These are phyloP conservation scores for Aspergillus puulaauensis DNA, from an alignment of 2,329 filamentous ascomycete species.

Conservation along the genomic window DNA sequence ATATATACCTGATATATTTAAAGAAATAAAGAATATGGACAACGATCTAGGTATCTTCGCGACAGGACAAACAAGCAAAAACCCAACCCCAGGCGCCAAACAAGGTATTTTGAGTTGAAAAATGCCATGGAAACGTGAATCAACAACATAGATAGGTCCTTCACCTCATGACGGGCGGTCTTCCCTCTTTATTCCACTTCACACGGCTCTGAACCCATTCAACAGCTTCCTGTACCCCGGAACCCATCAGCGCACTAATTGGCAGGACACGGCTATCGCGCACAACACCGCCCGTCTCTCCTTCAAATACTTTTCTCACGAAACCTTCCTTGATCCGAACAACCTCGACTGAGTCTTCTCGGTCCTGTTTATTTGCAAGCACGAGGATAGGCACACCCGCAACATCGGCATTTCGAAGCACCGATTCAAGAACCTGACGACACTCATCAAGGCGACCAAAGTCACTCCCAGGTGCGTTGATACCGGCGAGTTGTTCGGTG, in stretches of 20 bases:
- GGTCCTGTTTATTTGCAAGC: constrained; percentile 94
- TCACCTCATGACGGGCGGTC: constrained; percentile 91
- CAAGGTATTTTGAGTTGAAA: background rate
- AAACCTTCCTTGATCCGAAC: constrained; percentile 96
- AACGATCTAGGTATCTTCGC: constrained; percentile 16
- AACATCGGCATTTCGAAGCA: constrained; percentile 81
- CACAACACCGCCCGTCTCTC: constrained; percentile 81
- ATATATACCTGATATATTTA: background rate
- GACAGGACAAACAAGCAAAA: constrained; percentile 1
- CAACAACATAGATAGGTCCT: background rate
- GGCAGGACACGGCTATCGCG: constrained; percentile 89
- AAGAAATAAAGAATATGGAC: background rate
- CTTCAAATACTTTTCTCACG: constrained; percentile 93
- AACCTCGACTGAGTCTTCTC: constrained; percentile 96
- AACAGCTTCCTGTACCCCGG: constrained; percentile 90
- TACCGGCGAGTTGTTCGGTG: constrained; percentile 34
- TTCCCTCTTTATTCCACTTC: constrained; percentile 92
- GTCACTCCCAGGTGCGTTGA: constrained; percentile 36
- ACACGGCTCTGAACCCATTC: constrained; percentile 92
- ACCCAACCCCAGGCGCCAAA: constrained; percentile 9
- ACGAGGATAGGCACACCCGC: constrained; percentile 90
- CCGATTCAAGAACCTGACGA: constrained; percentile 81
- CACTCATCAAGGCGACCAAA: constrained; percentile 76
- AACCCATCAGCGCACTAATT: constrained; percentile 77
- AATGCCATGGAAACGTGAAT: background rate